Base-by-base conservation (phyloP, 768 basidiomycete genomes). In the Thelephora ganbajun region DNA sequence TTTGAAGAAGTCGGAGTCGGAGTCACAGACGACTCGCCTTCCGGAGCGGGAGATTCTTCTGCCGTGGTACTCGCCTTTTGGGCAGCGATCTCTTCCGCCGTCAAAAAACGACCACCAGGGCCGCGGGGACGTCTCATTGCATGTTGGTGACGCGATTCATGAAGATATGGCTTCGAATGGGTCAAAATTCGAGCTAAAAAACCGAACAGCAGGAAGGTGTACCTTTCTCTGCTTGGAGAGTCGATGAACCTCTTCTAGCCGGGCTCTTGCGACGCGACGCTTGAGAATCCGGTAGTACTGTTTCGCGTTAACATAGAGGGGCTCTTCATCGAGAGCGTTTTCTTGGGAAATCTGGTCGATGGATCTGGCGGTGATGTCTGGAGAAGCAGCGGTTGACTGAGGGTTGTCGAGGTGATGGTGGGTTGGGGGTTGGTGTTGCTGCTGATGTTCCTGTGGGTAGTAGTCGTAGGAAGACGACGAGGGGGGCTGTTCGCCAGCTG, bases 281-380 rank as follows among this genome's bases (percentile, higher is more conserved):
- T 98, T 97, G 64, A 99, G 77, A 58, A 99, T 98, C 61, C 96
- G 87, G 57, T 93, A 91, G 63, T 98, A 99, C 66, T 99, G 96
- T 62, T 99, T 99, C 50, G 96, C 94, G 57, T 99, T 99, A 50
- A 99, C 96, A 67, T 97, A 97, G 55, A 99, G 80, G 22, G 96
- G 94, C 63, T 99, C 94, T 53, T 97, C 92, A 66, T 97, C 93
- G 56, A 88, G 72, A 50, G 64, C 65, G 3, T 55, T 34, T 51
- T 70, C 71, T 16, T 69, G 61, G 46, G 65, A 58, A 49, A 56
- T 53, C 52, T 61, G 56, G 30, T 61, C 64, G 59, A 59, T 51
- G 36, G 60, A 53, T 11, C 22, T 41, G 39, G 44, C 49, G 44
- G 5, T 39, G 22, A 9, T 49, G 47, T 23, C 50, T 44, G 14